Base-by-base conservation (phyloP, 257 asterid species). In the Nicotiana otophora region DNA sequence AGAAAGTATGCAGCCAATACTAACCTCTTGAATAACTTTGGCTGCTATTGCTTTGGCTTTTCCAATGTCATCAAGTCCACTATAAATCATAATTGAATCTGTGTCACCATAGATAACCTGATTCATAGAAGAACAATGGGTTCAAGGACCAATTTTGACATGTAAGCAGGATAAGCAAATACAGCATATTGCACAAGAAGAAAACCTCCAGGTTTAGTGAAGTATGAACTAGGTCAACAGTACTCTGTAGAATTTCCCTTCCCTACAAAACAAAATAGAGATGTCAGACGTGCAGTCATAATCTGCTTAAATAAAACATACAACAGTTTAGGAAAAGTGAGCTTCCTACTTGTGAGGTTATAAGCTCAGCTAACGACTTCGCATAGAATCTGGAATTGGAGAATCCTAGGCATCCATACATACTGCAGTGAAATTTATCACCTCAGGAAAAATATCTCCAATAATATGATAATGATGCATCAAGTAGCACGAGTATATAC, bases 91-190 rank as follows among this genome's bases (percentile, higher is more conserved):
- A 75, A 96, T 96, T 64, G 99, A 96, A 90, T 96, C 98, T 8
- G 99, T 96, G 84, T 96, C 99, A 78, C 99, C 99, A 86, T 96
- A 96, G 81, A 96, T 96, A 83, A 96, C 98, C 99, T 96, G 93
- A 65, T 81, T 53, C 62, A 51, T 51, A 80, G 83, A 75, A 74
- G 51, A 63, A 68, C 55, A 80, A 30, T 39, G 39, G 81, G 80
- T 68, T 85, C 69, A 88, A 84, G 61, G 58, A 34, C 67, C 12
- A 83, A 39, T 51, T 65, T 39, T 65, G 83, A 77, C 57, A 83
- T 51, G n/a, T 28, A 75, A 57, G 63, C 46, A 75, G 63, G 80
- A 75, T 17, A 54, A 15, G 42, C 17, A 75, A 34, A 77, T 77
- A 36, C 74, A 75, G 79, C 80, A 87, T 42, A 70, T 53, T 58